Base-by-base conservation (phyloP, 2,329 filamentous ascomycete species). In the Aspergillus sp. region DNA sequence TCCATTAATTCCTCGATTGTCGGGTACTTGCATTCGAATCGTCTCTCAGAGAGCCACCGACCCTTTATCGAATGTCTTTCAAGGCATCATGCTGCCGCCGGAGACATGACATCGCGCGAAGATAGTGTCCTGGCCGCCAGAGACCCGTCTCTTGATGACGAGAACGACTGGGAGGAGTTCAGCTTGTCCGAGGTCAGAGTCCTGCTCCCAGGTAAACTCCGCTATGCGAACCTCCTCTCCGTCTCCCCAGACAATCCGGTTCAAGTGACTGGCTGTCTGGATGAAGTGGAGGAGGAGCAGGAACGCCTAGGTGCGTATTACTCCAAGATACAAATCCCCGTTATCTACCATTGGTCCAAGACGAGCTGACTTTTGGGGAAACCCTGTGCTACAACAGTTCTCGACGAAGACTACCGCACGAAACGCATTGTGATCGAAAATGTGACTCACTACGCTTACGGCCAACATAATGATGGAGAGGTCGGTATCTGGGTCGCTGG, bases 401-500 rank as follows among this genome's bases (percentile, higher is more conserved):
- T 66, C 46, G 62, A 73, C 45, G 54, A 58, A 19, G 58, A 68
- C 47, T 67, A 64, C 49, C 61, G 56, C 39, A 64, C 60, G 37
- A 72, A 64, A 49, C 66, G 69, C 43, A 66, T 75, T 40, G 64
- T 73, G 37, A 68, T 75, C 45, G 67, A 72, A 32, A 69, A 74
- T 51, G 70, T 75, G 31, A 74, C 68, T 28, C 69, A 71, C 40
- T 75, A 69, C 55, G 70, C 70, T 37, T 75, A 74, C 52, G 72
- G 71, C 12, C 70, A 74, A 49, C 66, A 77, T 54, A 73, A 74
- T 37, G 76, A 82, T 58, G 77, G 76, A 9, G 73, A 73, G 33
- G 68, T 78, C 37, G 72, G 74, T 19, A 68, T 84, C 35, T 84
- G 81, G 81, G 79, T 80, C 13, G 74, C 77, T 39, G 81, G 81